Percentiles rank a stretch among this genome's conserved stretches.
Conservation (phyloP, 2,329 filamentous ascomycete species). For the Fusarium keratoplasticum region DNA sequence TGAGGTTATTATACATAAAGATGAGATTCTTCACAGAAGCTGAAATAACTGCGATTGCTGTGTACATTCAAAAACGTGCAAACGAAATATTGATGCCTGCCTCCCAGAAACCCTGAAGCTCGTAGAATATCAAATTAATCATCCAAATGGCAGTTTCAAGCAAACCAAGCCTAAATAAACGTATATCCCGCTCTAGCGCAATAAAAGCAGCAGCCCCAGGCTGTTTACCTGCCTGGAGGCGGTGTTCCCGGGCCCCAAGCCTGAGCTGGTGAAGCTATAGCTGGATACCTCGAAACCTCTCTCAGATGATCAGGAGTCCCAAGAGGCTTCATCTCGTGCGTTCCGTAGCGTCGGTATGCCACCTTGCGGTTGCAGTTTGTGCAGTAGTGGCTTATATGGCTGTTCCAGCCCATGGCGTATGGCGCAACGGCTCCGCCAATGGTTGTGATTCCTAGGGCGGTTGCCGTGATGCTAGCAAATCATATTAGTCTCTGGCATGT, state of each 20-base stretch:
- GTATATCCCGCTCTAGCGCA: not conserved
- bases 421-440: slow-evolving; percentile 36
- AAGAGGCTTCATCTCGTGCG: slow-evolving; percentile 21
- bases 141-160: not conserved
- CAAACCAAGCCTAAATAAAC: not conserved
- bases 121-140: not conserved
- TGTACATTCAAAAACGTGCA: not conserved
- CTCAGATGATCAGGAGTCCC: slow-evolving; percentile 39
- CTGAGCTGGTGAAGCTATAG: not conserved
- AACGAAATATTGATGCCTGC: not conserved
- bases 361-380: slow-evolving; percentile 39
- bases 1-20: not conserved
- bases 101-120: not conserved
- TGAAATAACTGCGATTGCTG: not conserved
- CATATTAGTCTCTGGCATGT: not conserved
- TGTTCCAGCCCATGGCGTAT: slow-evolving; percentile 33
- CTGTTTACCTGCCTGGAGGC: not conserved
- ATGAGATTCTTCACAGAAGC: not conserved
- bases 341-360: slow-evolving; percentile 25
- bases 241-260: not conserved
- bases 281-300: slow-evolving; percentile 31
- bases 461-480: slow-evolving; percentile 24
- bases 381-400: slow-evolving; percentile 37
- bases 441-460: slow-evolving; percentile 36
- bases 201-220: not conserved